A percentile compares a stretch with the other conserved stretches of the same genome.
Evolutionary conservation across 2,329 filamentous ascomycete genomes (phyloP).

Genomic region (Pseudogymnoascus sp.): DNA sequence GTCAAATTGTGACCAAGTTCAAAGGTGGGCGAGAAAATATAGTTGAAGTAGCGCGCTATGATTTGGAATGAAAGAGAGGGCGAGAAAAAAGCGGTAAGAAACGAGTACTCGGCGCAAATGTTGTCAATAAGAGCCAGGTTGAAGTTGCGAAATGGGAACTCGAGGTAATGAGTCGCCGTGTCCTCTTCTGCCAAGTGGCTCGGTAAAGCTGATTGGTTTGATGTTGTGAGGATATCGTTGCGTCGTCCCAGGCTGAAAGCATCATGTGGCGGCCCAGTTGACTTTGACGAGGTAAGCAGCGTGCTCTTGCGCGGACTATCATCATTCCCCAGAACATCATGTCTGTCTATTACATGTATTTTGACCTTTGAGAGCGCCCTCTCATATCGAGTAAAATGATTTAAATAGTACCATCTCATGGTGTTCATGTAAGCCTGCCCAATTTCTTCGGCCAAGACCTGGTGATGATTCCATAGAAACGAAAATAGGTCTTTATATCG

Average conservation of each 20-base stretch:
- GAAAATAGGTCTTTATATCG: slow-evolving; percentile 80
- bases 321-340: slow-evolving; percentile 75
- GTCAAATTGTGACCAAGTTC: slow-evolving; percentile 70
- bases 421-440: slow-evolving; percentile 92
- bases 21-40: slow-evolving; percentile 86
- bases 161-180: slow-evolving; percentile 73
- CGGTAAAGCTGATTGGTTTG: slow-evolving; percentile 66
- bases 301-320: slow-evolving; percentile 57
- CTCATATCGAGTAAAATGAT: slow-evolving; percentile 82
- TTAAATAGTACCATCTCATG: slow-evolving; percentile 96
- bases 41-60: slow-evolving; percentile 73
- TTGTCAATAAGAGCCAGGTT: slow-evolving; percentile 93
- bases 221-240: slow-evolving; percentile 68
- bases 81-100: slow-evolving; percentile 82
- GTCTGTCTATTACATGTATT: slow-evolving; percentile 71
- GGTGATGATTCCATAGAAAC: slow-evolving; percentile 76
- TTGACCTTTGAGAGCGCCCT: slow-evolving; percentile 77
- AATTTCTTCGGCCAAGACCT: slow-evolving; percentile 80
- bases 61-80: slow-evolving; percentile 64
- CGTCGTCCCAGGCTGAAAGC: slow-evolving; percentile 82
- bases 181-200: slow-evolving; percentile 91
- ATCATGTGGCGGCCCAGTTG: slow-evolving; percentile 60
- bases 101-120: slow-evolving; percentile 87
- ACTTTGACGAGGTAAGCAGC: slow-evolving; percentile 44
- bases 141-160: slow-evolving; percentile 87